Percentiles rank a stretch among this genome's conserved stretches.
phyloP scores from a whole-genome alignment of 164 flowering plant species.

The Magnolia officinalis region DNA sequence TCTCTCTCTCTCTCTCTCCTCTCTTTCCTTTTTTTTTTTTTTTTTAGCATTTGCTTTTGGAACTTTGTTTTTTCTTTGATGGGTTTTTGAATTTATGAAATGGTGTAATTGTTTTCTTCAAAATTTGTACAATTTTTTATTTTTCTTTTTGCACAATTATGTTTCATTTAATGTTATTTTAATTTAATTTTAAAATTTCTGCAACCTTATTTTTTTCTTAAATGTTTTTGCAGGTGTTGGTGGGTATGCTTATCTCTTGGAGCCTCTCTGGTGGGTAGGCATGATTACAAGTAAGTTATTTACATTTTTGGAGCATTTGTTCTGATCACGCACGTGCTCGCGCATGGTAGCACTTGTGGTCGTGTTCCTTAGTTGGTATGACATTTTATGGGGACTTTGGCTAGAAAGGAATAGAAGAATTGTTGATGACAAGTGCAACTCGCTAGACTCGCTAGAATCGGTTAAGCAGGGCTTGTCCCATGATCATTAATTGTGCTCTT shows the following conservation, averaged over 20 bases:
- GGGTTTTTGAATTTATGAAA: not conserved
- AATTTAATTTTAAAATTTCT: not conserved
- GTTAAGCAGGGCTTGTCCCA: too few relatives aligned
- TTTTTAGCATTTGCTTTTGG: not conserved
- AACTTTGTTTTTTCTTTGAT: not conserved
- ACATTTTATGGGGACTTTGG: too few relatives aligned
- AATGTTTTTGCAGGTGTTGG: constrained; percentile 53
- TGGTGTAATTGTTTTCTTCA: not conserved
- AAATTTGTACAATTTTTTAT: not conserved
- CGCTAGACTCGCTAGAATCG: too few relatives aligned
- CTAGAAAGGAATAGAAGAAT: too few relatives aligned
- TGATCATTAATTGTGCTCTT: too few relatives aligned
- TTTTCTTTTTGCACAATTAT: not conserved
- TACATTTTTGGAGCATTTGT: too few relatives aligned
- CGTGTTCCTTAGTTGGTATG: too few relatives aligned
- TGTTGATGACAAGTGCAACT: too few relatives aligned
- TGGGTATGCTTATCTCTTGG: constrained; percentile 65
- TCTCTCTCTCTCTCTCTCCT: too few relatives aligned
- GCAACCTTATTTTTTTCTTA: not conserved
- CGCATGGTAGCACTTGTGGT: too few relatives aligned
- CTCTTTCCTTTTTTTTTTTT: not conserved
- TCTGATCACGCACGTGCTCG: too few relatives aligned
- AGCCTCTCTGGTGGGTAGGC: constrained; percentile 92
- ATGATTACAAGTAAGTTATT: constrained; percentile 59
- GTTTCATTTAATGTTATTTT: not conserved